A percentile compares a stretch with the other conserved stretches of the same genome.
Evolutionary conservation across 2,329 filamentous ascomycete species (phyloP).

Genomic region (Triangularia verruculosa): DNA sequence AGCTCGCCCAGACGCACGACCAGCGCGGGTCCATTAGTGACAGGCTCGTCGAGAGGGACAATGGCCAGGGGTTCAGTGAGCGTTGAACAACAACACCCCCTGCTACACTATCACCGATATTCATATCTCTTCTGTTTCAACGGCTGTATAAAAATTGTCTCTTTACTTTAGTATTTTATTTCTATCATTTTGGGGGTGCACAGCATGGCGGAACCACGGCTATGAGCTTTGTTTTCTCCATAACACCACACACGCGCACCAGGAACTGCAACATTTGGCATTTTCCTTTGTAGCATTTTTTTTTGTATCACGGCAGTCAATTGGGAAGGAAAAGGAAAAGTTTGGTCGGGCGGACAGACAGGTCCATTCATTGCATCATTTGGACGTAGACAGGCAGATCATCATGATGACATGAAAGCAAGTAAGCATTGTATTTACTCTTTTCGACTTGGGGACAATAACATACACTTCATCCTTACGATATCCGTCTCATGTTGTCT

Average conservation of each 20-base stretch:
- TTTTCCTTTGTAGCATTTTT: too few relatives aligned
- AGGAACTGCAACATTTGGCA: too few relatives aligned
- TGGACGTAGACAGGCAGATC: neutral
- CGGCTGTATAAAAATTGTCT: too few relatives aligned
- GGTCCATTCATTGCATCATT: neutral
- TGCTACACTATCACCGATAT: too few relatives aligned
- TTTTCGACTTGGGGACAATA: too few relatives aligned
- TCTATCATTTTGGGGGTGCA: neutral
- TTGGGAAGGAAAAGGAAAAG: neutral
- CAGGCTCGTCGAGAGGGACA: constrained; percentile 38
- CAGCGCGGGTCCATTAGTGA: constrained; percentile 8
- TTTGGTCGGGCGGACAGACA: too few relatives aligned
- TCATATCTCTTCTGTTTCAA: too few relatives aligned
- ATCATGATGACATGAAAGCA: neutral
- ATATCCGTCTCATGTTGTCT: neutral
- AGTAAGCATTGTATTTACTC: neutral
- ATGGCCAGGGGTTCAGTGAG: constrained; percentile 33
- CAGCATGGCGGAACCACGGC: neutral
- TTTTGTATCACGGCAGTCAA: neutral
- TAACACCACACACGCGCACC: too few relatives aligned
- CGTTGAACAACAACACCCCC: neutral
- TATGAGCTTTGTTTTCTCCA: too few relatives aligned
- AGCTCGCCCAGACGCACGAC: constrained; percentile 45
- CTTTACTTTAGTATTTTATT: neutral
- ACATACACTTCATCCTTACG: neutral